Conservation (phyloP, 805 yeast species). For the Komagataella populi region DNA sequence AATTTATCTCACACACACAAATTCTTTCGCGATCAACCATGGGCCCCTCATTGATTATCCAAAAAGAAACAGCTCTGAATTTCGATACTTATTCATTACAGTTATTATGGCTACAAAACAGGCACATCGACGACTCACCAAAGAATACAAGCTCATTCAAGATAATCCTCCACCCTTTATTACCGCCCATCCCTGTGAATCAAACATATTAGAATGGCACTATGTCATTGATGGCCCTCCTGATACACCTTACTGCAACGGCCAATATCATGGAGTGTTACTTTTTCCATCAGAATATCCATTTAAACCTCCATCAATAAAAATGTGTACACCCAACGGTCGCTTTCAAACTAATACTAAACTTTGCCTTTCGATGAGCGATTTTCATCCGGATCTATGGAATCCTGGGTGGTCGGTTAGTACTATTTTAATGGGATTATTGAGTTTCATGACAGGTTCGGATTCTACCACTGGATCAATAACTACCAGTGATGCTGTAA, state of each 20-base stretch:
- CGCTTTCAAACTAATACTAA: slow-evolving; percentile 72
- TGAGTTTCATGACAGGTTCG: slow-evolving; percentile 85
- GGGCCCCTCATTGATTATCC: not conserved
- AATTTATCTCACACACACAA: not conserved
- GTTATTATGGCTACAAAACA: slow-evolving; percentile 15
- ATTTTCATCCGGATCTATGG: slow-evolving; percentile 91
- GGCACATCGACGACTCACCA: slow-evolving; percentile 36
- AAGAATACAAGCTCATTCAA: slow-evolving; percentile 68
- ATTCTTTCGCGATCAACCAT: not conserved
- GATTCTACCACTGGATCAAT: slow-evolving; percentile 82
- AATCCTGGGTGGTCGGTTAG: slow-evolving; percentile 94
- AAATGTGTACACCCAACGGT: slow-evolving; percentile 85
- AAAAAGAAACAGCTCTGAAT: not conserved
- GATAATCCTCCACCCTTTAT: slow-evolving; percentile 80
- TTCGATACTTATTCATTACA: not conserved
- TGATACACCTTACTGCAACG: slow-evolving; percentile 72
- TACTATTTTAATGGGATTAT: slow-evolving; percentile 73
- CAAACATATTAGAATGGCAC: slow-evolving; percentile 87
- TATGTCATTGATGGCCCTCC: slow-evolving; percentile 89
- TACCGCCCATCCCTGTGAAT: slow-evolving; percentile 75
- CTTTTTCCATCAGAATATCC: slow-evolving; percentile 80
- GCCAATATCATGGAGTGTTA: slow-evolving; percentile 84
- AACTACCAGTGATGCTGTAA: slow-evolving; percentile 43
- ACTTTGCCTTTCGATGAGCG: slow-evolving; percentile 84
- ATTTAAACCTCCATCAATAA: slow-evolving; percentile 80